Conservation (phyloP, 192 early-diverging fungal species). For the Backusella morwellensis region DNA sequence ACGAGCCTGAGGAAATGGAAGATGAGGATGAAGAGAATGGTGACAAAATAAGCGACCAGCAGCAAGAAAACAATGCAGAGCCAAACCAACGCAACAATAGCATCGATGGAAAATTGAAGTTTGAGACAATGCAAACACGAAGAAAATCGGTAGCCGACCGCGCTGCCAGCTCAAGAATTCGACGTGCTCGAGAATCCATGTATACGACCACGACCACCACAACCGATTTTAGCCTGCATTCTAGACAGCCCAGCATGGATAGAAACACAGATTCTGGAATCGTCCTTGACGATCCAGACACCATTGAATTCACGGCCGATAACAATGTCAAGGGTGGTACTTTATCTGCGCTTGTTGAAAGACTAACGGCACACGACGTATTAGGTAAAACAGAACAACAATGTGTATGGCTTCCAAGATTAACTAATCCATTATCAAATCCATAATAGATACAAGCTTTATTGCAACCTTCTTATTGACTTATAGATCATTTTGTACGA, state of each 20-base stretch:
- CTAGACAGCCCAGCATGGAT: not conserved
- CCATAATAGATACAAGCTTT: conserved; percentile 66
- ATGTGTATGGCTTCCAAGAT: not conserved
- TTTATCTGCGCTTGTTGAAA: conserved; percentile 72
- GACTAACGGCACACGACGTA: conserved; percentile 73
- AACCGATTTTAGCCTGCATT: not conserved
- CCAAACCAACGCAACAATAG: not conserved
- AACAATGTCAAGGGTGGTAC: conserved; percentile 81
- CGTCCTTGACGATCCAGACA: conserved; percentile 51
- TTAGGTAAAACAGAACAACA: conserved; percentile 36
- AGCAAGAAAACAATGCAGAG: not conserved
- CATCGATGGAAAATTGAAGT: not conserved
- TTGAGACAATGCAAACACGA: not conserved
- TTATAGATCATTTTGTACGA: conserved; percentile 83
- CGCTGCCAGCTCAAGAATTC: not conserved
- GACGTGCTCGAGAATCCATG: conserved; percentile 2
- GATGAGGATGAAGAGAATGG: not conserved
- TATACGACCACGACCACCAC: not conserved
- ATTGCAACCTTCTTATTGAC: conserved; percentile 85
- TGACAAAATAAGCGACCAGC: not conserved
- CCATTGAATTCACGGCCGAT: conserved; percentile 68
- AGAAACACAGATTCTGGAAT: not conserved
- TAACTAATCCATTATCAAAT: not conserved
- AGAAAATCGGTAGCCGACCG: not conserved
- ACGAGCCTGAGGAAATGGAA: not conserved